Conservation (phyloP, 208 protist genomes). For the Crithidia thermophila region DNA sequence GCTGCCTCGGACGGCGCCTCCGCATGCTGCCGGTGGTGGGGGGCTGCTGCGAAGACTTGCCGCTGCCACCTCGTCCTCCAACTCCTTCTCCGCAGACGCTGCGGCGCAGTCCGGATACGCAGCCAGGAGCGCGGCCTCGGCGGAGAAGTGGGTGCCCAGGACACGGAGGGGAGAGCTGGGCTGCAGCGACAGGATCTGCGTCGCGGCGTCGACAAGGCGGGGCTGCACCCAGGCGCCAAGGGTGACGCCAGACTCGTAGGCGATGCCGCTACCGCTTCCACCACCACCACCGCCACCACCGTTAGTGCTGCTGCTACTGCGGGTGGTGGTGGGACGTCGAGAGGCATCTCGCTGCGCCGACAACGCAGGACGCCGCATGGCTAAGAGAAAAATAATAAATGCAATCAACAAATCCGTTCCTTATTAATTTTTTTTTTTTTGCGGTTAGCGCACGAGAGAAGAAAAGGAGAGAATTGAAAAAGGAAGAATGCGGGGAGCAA, state of each 20-base stretch:
- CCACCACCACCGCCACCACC: too few relatives aligned
- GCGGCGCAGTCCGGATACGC: constrained; percentile 12
- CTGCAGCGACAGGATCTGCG: constrained; percentile 34
- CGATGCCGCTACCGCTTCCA: too few relatives aligned
- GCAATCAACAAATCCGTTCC: too few relatives aligned
- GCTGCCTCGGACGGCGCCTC: too few relatives aligned
- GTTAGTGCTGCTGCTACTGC: neutral
- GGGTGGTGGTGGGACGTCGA: too few relatives aligned
- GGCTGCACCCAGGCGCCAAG: constrained; percentile 29
- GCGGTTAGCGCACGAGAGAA: neutral
- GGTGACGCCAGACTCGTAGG: neutral
- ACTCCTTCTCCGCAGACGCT: neutral
- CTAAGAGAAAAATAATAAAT: too few relatives aligned
- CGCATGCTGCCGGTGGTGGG: too few relatives aligned
- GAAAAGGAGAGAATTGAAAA: neutral
- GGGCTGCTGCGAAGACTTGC: constrained; percentile 2
- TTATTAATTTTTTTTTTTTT: neutral
- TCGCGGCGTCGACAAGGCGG: constrained; percentile 30
- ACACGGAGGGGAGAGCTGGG: constrained; percentile 37
- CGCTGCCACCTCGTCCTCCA: constrained; percentile 9
- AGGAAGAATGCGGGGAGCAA: neutral
- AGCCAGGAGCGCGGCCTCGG: constrained; percentile 26
- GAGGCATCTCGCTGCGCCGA: too few relatives aligned
- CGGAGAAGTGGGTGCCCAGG: constrained; percentile 33
- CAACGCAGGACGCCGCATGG: too few relatives aligned